Base-by-base conservation (phyloP, 164 flowering plant species). In the Vitis labrusca region DNA sequence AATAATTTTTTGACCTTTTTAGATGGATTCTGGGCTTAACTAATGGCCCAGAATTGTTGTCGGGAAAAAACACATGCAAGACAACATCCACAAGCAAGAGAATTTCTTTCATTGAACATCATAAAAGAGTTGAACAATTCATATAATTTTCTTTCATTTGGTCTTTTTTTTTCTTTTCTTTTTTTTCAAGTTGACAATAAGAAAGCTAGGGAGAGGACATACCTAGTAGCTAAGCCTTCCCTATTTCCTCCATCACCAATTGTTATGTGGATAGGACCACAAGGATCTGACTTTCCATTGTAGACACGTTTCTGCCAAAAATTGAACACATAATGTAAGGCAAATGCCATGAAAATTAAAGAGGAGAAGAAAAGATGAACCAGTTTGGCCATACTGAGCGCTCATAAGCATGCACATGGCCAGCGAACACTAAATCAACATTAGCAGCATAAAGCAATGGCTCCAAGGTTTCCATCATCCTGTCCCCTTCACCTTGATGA, bases 351-450 rank as follows among this genome's bases (percentile, higher is more conserved):
- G 16, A 66, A 49, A 27, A 23, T 6, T 23, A 29, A 50, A 67
- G 12, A 51, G 0, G 30, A 12, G 14, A 9, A 61, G 55, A 30
- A 14, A 19, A 16, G 19, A 1, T 10, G 50, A 65, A 53, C 32
- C 29, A 65, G 5, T 3, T 19, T n/a, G 7, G 17, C 32, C 85
- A 68, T 88, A 95, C 99, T 71, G 95, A 64, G 68, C 99, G 97
- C 68, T 95, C 98, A 73, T 95, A 95, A 67, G 99, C 99, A 84
- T 93, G 99, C 32, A 95, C 99, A 78, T 95, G 99, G 51, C 99
- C 99, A 56, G 97, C 84, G 65, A 94, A 50, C 72, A 92, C 90
- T 14, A 95, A 37, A 79, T 95, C 99, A 14, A 86, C 99, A 67
- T 89, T 80, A 69, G 97, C 98, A 64, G 85, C 90, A 79, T 91